Percentiles rank a stretch among this genome's conserved stretches.
These are phyloP conservation scores for Erigeron canadensis DNA, from an alignment of 129 eudicot genomes.

Conservation along the genomic window DNA sequence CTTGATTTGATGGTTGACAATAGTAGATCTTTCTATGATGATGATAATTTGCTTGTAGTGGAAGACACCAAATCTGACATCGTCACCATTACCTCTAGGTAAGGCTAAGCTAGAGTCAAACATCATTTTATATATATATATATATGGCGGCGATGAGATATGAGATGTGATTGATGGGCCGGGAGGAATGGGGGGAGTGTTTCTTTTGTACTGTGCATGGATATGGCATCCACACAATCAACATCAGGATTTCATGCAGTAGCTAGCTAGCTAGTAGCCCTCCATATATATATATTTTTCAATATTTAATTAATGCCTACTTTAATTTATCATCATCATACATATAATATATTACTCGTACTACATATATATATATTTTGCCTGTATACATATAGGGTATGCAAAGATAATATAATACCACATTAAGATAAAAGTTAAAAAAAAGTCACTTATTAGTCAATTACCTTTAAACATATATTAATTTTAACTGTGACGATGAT, in stretches of 20 bases:
- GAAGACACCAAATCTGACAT: slow-evolving; percentile 21
- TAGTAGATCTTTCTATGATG: background rate
- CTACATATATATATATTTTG: no score
- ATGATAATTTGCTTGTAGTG: slow-evolving; percentile 25
- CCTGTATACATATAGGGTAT: no score
- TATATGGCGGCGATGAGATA: slow-evolving; percentile 30
- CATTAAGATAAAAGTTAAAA: no score
- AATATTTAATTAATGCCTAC: background rate
- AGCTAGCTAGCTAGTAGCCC: background rate
- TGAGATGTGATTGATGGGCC: background rate
- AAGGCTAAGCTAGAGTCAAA: no score
- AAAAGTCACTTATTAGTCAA: no score
- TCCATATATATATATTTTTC: slow-evolving; percentile 3
- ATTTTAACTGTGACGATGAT: no score
- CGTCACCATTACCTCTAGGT: background rate
- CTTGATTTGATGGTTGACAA: background rate
- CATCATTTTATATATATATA: no score
- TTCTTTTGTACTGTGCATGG: slow-evolving; percentile 31
- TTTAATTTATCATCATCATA: background rate
- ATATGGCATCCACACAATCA: background rate
- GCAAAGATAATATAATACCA: no score
- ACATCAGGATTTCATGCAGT: no score
- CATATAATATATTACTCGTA: no score
- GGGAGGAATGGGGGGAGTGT: background rate
- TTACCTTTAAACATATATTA: no score